Conservation (phyloP, 202 grass and related monocot genomes). For the Carex arenaria region DNA sequence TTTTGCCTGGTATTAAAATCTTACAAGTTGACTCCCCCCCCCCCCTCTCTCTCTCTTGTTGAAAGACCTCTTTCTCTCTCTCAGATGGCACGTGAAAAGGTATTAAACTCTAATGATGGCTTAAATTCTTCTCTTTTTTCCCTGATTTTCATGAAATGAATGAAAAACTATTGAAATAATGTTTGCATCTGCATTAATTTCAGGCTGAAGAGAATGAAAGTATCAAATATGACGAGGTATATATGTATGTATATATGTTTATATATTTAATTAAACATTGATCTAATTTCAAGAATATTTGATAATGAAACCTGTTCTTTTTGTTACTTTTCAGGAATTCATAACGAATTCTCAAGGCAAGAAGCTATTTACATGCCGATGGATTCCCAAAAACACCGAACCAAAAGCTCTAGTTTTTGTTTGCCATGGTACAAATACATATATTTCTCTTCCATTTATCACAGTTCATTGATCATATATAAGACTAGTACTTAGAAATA, state of each 20-base stretch:
- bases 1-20: too few relatives aligned
- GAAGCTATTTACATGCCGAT: constrained; percentile 55
- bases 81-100: neutral
- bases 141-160: neutral
- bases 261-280: too few relatives aligned
- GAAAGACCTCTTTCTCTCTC: neutral
- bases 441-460: neutral
- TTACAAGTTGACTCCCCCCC: too few relatives aligned
- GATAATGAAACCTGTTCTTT: too few relatives aligned
- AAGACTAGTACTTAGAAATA: neutral
- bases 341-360: constrained; percentile 40
- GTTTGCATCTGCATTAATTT: constrained; percentile 1
- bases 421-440: constrained; percentile 51
- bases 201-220: constrained; percentile 21
- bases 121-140: neutral
- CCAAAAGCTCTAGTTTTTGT: constrained; percentile 77
- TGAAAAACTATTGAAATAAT: neutral
- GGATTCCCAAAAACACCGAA: constrained; percentile 39
- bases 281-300: too few relatives aligned
- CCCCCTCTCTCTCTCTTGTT: neutral
- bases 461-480: neutral
- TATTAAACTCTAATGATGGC: neutral
- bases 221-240: constrained; percentile 5
- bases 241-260: too few relatives aligned
- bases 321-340: constrained; percentile 20